phyloP scores from a whole-genome alignment of 1,284 basidiomycete genomes.

The Ceratobasidium sp. region DNA sequence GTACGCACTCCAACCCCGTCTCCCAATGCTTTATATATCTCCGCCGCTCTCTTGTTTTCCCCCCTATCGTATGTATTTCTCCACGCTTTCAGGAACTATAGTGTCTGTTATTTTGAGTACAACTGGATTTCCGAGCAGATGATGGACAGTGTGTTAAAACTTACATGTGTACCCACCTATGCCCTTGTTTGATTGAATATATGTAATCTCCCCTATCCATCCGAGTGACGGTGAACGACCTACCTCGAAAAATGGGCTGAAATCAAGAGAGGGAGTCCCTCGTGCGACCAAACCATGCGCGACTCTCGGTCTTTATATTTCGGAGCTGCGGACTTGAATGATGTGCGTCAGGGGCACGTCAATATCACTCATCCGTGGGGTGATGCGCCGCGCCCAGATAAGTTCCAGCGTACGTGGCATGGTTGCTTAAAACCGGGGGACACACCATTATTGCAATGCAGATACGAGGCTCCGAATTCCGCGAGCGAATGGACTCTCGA shows the following conservation, averaged over 20 bases:
- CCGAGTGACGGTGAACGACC: neutral
- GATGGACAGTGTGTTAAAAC: conserved; percentile 38
- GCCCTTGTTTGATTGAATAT: conserved; percentile 13
- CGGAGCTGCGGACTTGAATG: neutral
- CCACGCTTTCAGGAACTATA: conserved; percentile 38
- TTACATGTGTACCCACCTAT: conserved; percentile 39
- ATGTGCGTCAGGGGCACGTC: conserved; percentile 29
- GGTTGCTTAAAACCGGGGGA: too few relatives aligned
- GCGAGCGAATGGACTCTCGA: neutral
- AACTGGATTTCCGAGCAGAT: conserved; percentile 24
- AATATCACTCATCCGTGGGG: conserved; percentile 31
- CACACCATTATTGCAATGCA: neutral
- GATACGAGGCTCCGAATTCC: neutral
- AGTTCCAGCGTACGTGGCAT: conserved; percentile 17
- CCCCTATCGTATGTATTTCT: conserved; percentile 24
- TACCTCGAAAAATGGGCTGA: neutral
- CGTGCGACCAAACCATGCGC: neutral
- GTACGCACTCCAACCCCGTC: neutral
- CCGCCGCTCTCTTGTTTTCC: neutral
- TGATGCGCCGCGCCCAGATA: conserved; percentile 20
- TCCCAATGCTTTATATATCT: conserved; percentile 13
- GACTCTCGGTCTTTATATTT: conserved; percentile 17
- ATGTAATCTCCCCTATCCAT: conserved; percentile 10
- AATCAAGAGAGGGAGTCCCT: neutral
- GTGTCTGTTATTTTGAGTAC: conserved; percentile 30